phyloP scores from a whole-genome alignment of 768 basidiomycete genomes.

The Suillus alpinus region DNA sequence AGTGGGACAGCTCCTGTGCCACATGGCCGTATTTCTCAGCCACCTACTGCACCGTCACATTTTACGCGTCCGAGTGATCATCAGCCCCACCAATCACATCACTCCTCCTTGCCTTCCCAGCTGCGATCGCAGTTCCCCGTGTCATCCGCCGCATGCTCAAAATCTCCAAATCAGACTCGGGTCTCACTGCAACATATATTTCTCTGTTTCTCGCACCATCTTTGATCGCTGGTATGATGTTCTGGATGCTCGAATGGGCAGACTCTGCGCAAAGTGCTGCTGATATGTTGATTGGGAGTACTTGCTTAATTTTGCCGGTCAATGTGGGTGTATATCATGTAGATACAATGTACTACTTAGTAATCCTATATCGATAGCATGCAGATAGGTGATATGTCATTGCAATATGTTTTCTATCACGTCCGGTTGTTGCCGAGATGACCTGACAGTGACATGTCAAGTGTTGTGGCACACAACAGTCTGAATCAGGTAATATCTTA shows the following conservation, averaged over 20 bases:
- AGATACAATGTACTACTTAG: too few species aligned
- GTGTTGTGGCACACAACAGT: neutral
- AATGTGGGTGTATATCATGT: too few species aligned
- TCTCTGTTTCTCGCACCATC: slow-evolving; percentile 54
- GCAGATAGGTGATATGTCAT: too few species aligned
- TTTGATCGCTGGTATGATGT: slow-evolving; percentile 55
- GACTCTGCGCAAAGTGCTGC: slow-evolving; percentile 59
- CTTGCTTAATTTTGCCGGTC: too few species aligned
- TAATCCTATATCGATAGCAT: too few species aligned
- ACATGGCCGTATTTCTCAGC: too few species aligned
- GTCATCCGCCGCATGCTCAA: slow-evolving; percentile 53
- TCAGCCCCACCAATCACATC: slow-evolving; percentile 62
- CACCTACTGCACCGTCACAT: slow-evolving; percentile 87
- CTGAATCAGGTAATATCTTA: too few species aligned
- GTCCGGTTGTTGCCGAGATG: neutral
- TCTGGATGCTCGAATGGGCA: slow-evolving; percentile 82
- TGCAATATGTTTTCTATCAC: too few species aligned
- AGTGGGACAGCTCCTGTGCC: too few species aligned
- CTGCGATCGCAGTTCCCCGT: slow-evolving; percentile 55
- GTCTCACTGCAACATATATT: slow-evolving; percentile 65
- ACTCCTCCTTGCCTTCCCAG: slow-evolving; percentile 54
- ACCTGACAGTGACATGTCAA: neutral
- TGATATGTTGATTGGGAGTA: too few species aligned
- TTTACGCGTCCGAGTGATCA: slow-evolving; percentile 71
- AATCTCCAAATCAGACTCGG: slow-evolving; percentile 71